phyloP scores from a whole-genome alignment of 768 basidiomycete genomes.

The Auriscalpium orientale region DNA sequence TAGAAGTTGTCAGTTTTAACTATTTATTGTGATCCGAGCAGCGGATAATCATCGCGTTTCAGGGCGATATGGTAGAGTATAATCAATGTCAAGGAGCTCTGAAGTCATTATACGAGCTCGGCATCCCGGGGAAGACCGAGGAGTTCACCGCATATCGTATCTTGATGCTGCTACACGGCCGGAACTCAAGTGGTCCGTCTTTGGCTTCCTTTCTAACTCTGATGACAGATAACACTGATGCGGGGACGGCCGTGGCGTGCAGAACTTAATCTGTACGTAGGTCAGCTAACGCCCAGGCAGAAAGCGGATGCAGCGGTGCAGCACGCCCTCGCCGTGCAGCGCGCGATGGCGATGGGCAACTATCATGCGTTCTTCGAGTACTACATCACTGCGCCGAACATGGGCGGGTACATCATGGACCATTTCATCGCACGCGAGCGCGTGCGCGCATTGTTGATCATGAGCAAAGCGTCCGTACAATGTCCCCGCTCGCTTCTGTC shows the following conservation, averaged over 20 bases:
- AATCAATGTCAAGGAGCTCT: constrained; percentile 95
- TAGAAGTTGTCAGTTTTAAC: constrained; percentile 64
- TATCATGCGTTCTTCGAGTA: constrained; percentile 88
- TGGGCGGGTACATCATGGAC: constrained; percentile 99
- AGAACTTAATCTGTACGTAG: constrained; percentile 96
- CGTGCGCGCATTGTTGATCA: constrained; percentile 75
- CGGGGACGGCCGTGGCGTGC: neutral
- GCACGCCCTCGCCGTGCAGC: constrained; percentile 87
- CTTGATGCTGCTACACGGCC: constrained; percentile 89
- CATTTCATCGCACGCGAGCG: constrained; percentile 94
- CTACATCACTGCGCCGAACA: constrained; percentile 81
- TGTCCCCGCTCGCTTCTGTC: neutral
- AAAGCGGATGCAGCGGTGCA: constrained; percentile 72
- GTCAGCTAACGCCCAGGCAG: constrained; percentile 92
- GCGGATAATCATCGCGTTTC: constrained; percentile 3
- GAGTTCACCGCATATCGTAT: constrained; percentile 98
- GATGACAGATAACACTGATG: neutral
- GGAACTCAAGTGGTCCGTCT: constrained; percentile 84
- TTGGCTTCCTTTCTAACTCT: neutral
- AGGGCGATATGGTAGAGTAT: constrained; percentile 98
- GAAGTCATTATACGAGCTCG: constrained; percentile 85
- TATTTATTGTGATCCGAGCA: neutral
- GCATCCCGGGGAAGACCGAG: constrained; percentile 85
- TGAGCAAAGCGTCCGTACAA: constrained; percentile 82
- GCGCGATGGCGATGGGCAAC: constrained; percentile 85